Evolutionary conservation across 1,284 basidiomycete species (phyloP).

Genomic region (Takashimella koratensis): DNA sequence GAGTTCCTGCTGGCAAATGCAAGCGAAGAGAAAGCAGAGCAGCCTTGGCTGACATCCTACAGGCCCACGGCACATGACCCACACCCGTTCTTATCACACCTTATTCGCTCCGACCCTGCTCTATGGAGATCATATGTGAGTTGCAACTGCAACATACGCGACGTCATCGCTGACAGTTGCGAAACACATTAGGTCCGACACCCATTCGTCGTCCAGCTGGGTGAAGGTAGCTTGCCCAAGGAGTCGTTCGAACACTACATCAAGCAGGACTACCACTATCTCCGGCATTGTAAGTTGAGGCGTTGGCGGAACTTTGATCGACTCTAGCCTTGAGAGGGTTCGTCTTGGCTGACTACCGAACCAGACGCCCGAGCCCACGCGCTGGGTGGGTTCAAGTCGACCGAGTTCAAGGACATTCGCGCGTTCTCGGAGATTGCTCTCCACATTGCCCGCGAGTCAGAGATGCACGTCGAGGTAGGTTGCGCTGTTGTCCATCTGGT

Average conservation of each 20-base stretch:
- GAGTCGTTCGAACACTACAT: slow-evolving; percentile 80
- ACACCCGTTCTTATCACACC: slow-evolving; percentile 64
- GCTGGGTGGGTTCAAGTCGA: slow-evolving; percentile 72
- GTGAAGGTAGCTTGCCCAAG: slow-evolving; percentile 62
- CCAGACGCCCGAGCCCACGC: slow-evolving; percentile 53
- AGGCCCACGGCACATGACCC: slow-evolving; percentile 63
- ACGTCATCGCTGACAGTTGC: no score
- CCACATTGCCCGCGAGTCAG: slow-evolving; percentile 64
- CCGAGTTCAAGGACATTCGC: slow-evolving; percentile 61
- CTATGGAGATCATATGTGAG: slow-evolving; percentile 70
- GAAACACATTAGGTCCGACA: slow-evolving; percentile 64
- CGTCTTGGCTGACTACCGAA: no score
- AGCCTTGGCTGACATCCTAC: no score
- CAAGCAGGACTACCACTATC: slow-evolving; percentile 57
- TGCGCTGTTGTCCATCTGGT: no score
- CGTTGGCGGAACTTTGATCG: slow-evolving; percentile 47
- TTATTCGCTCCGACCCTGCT: slow-evolving; percentile 59
- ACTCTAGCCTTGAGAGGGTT: no score
- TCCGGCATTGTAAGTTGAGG: slow-evolving; percentile 46
- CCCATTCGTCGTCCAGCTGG: slow-evolving; percentile 73
- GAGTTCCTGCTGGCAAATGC: no score
- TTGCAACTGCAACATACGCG: no score
- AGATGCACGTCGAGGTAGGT: slow-evolving; percentile 61
- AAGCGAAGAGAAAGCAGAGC: no score
- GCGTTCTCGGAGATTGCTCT: slow-evolving; percentile 64